phyloP scores from a whole-genome alignment of 106 monocot genomes.

The Dendrobium catenatum region DNA sequence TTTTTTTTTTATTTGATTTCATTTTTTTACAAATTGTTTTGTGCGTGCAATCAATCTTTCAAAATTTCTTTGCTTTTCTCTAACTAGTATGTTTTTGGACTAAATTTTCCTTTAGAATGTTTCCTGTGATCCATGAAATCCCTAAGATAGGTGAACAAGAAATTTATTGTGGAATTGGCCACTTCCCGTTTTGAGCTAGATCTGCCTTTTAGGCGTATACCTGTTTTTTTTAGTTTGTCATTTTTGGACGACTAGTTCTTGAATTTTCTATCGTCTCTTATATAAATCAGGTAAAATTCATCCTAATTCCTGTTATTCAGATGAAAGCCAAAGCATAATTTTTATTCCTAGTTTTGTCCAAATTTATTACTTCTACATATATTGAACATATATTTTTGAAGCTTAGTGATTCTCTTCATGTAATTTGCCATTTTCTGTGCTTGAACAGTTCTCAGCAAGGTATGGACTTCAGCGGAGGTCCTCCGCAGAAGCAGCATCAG shows the following conservation, averaged over 20 bases:
- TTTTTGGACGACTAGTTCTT: not conserved
- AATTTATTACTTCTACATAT: not conserved
- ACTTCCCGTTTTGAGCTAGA: not conserved
- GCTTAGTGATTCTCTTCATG: not conserved
- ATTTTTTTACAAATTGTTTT: not conserved
- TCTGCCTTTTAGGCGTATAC: not conserved
- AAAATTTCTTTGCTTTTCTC: not conserved
- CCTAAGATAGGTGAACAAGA: not conserved
- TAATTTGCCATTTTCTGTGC: not conserved
- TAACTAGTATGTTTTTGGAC: not conserved
- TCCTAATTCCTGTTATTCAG: not conserved
- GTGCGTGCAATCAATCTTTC: not conserved
- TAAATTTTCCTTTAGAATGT: not conserved
- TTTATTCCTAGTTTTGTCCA: not conserved
- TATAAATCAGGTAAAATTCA: not conserved
- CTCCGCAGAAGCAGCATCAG: not conserved
- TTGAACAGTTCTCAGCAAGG: not conserved
- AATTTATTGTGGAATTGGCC: not conserved
- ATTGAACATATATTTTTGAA: too few relatives aligned
- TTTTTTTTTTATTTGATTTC: not conserved
- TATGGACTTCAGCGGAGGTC: conserved; percentile 6
- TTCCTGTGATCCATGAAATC: not conserved
- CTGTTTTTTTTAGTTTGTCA: not conserved
- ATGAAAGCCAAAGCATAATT: not conserved
- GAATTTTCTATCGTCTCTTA: not conserved